Evolutionary conservation across 2,329 filamentous ascomycete genomes (phyloP).

Genomic region (Colletotrichum sp.): DNA sequence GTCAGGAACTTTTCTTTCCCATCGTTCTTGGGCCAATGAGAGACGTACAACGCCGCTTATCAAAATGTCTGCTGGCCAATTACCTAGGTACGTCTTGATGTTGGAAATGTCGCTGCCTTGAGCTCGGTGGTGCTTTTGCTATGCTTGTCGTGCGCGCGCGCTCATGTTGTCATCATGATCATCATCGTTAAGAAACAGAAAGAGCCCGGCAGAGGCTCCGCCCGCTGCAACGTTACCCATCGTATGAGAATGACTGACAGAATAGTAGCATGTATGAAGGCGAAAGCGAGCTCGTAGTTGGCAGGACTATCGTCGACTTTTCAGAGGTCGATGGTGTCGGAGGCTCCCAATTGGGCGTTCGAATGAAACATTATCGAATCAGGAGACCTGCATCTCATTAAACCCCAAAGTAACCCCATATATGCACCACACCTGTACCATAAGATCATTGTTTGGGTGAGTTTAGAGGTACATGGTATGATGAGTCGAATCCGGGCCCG

Average conservation of each 20-base stretch:
- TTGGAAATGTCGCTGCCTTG: background rate
- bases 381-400: background rate
- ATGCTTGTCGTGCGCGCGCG: background rate
- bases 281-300: background rate
- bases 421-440: background rate
- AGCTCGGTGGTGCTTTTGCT: background rate
- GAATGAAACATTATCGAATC: background rate
- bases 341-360: background rate
- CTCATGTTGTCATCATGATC: background rate
- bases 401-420: background rate
- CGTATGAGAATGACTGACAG: background rate
- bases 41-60: background rate
- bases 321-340: background rate
- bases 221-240: background rate
- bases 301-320: background rate
- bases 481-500: background rate
- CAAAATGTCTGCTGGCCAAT: background rate
- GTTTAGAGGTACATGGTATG: background rate
- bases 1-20: background rate
- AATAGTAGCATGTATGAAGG: background rate
- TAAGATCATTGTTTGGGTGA: background rate
- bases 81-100: background rate
- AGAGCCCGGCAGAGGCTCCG: background rate
- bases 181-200: background rate
- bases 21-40: background rate